These are phyloP conservation scores for Xylaria sp. DNA, from an alignment of 495 filamentous ascomycete species.

Conservation along the genomic window DNA sequence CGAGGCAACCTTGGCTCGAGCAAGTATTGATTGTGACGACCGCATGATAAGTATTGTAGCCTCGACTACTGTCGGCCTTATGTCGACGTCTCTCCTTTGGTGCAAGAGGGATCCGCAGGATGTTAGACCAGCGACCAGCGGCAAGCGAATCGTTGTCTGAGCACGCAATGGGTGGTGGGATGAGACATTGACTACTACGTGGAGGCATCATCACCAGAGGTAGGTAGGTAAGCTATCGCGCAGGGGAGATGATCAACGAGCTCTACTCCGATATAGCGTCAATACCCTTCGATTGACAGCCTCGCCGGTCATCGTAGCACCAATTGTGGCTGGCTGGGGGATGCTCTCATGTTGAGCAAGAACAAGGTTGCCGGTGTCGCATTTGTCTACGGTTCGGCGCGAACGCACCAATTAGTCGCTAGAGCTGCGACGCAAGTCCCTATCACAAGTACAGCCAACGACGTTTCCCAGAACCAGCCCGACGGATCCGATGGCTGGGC, in stretches of 20 bases:
- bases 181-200: neutral
- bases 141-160: neutral
- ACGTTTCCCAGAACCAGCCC: slow-evolving; percentile 26
- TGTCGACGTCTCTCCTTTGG: slow-evolving; percentile 11
- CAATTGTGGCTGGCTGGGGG: slow-evolving; percentile 9
- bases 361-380: neutral
- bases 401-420: slow-evolving; percentile 3
- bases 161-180: neutral
- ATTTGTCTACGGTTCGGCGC: slow-evolving; percentile 16
- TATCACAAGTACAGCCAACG: slow-evolving; percentile 15
- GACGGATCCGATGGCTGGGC: slow-evolving; percentile 31
- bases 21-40: slow-evolving; percentile 3
- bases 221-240: neutral
- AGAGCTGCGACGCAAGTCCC: slow-evolving; percentile 19
- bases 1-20: slow-evolving; percentile 4
- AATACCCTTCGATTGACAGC: neutral
- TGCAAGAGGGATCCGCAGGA: neutral
- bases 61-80: neutral
- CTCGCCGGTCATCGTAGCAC: slow-evolving; percentile 1
- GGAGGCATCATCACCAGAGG: neutral
- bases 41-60: neutral
- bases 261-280: neutral
- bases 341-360: neutral
- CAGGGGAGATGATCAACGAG: neutral
- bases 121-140: neutral